Evolutionary conservation across 2,329 filamentous ascomycete genomes (phyloP), one percentile per base, ranked within the genome.

Genomic region (Atkinsonella texensis): DNA sequence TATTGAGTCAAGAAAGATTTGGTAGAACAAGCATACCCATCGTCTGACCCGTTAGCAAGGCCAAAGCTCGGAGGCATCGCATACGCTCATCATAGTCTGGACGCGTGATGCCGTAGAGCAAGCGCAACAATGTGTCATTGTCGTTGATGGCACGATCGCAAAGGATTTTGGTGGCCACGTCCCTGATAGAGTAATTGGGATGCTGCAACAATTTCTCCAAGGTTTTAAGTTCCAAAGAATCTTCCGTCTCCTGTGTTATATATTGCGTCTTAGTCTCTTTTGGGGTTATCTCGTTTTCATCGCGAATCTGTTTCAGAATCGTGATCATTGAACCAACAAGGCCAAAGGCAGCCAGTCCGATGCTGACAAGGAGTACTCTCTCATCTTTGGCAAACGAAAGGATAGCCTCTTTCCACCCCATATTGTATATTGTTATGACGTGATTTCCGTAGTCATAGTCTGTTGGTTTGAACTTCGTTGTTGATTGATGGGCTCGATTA

Each of bases 191-290:
- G 60, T 80, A 83, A 65, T 83, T 91, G 54, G 84, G 84, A 63
- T 85, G 85, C 49, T 77, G 73, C 12, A 86, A 70, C 4, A 90
- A 74, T 56, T 80, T 84, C 49, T 81, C 73, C 10, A 90, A 71
- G 0, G 86, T 89, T 42, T 76, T 73, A 11, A 81, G 62, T 53
- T 81, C 78, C 42, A 89, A 72, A 2, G 84, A 78, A 61, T 89
- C 84, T 61, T 89, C 85, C 2, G 84, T 87, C 23, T 85, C 81
- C 63, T 89, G 83, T 13, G 81, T 85, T 56, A 88, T 85, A 63
- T 87, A 86, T 58, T 84, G 79, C 48, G 84, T 79, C 63, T 84
- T 83, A 38, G 81, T 81, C 54, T 81, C 78, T 39, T 72, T 63
- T 38, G 80, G 76, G 54, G 80, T 80, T 60, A 93, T 79, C 65